Base-by-base conservation (phyloP, 768 basidiomycete species). In the Hortiboletus campestris region DNA sequence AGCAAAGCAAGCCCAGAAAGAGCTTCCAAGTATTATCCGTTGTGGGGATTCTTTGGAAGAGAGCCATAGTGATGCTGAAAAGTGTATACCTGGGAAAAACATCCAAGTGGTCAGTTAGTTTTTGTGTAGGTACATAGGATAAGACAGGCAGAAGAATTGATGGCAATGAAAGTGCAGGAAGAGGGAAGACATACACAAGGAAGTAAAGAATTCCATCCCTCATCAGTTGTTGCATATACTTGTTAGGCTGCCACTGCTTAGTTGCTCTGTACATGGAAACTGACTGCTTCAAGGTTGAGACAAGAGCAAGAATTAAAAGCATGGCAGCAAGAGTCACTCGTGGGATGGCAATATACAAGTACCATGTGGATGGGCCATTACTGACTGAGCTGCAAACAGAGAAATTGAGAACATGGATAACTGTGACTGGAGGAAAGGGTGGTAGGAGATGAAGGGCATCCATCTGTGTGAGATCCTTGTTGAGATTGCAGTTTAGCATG, bases 211-310 rank as follows among this genome's bases (percentile, higher is more conserved):
- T 20, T 8, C 51, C 58, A 16, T 60, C 60, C 4, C 25, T 42
- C 4, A n/a, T 25, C 1, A 61, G 11, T 4, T 22, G 50, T 6
- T 31, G 19, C 45, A 52, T 46, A 39, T 48, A 61, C 16, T 16
- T 38, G n/a, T 59, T 60, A 5, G 40, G 41, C 2, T 47, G 46
- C 59, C 57, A 60, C 14, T 16, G 53, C 19, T 51, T 55, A 3
- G 46, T 51, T 6, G 48, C 41, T 8, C 40, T 44, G 49, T 59
- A 51, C 59, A 55, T 59, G 2, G 31, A 16, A 6, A 59, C 2
- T 4, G 49, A 44, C 40, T 54, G 29, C 28, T 20, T 54, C 38
- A 49, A 7, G 5, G 29, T 49, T 35, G 6, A 38, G n/a, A 19
- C 12, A n/a, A 41, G 1, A n/a, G 52, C 52, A 1, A 60, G 32